Percentiles rank a stretch among this genome's conserved stretches.
phyloP scores from a whole-genome alignment of 2,329 filamentous ascomycete genomes.

The Dothideomycetidae sp. region DNA sequence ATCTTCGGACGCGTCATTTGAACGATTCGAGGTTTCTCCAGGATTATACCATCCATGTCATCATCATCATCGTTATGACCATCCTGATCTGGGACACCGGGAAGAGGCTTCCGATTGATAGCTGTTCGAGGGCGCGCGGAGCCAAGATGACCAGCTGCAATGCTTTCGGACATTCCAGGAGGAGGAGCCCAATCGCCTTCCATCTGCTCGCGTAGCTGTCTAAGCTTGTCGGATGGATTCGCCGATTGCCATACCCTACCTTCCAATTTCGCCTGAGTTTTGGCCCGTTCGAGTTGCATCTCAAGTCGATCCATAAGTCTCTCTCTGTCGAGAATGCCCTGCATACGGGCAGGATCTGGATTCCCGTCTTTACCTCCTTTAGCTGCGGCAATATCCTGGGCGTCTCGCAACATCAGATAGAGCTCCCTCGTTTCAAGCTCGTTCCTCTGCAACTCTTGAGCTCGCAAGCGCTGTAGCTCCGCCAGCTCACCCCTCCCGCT shows the following conservation, averaged over 20 bases:
- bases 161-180: constrained; percentile 32
- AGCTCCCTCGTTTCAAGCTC: constrained; percentile 92
- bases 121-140: constrained; percentile 26
- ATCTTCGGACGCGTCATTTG: constrained; percentile 62
- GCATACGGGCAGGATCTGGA: constrained; percentile 62
- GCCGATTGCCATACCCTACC: constrained; percentile 76
- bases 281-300: constrained; percentile 89
- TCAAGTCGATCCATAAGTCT: constrained; percentile 85
- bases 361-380: constrained; percentile 39
- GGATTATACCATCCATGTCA: constrained; percentile 49
- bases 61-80: constrained; percentile 35
- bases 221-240: constrained; percentile 79
- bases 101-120: constrained; percentile 23
- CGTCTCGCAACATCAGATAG: constrained; percentile 95
- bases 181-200: constrained; percentile 43
- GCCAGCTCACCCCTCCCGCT: constrained; percentile 79
- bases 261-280: constrained; percentile 95
- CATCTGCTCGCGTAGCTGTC: constrained; percentile 90
- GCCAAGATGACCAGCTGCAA: constrained; percentile 12
- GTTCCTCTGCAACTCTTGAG: constrained; percentile 84
- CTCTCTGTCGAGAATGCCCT: constrained; percentile 86
- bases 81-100: constrained; percentile 20
- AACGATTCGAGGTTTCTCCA: constrained; percentile 66
- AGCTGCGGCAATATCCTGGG: constrained; percentile 87
- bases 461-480: constrained; percentile 69